phyloP scores from a whole-genome alignment of 2,329 filamentous ascomycete species.

The Hymenoscyphus infarciens region DNA sequence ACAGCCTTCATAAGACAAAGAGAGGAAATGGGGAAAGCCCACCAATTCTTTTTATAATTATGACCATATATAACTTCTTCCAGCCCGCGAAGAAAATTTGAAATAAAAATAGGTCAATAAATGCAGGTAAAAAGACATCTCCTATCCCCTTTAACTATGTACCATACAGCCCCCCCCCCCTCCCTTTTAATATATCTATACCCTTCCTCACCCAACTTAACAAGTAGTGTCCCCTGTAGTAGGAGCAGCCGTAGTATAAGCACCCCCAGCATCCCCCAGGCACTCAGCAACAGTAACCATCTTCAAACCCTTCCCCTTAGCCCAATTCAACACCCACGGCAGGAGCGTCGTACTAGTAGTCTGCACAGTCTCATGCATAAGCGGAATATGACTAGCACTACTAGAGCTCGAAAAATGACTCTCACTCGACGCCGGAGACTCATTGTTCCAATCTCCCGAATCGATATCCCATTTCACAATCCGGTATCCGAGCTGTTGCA shows the following conservation, averaged over 20 bases:
- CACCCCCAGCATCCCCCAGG: conserved; percentile 14
- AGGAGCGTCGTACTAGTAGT: conserved; percentile 10
- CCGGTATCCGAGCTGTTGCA: conserved; percentile 12
- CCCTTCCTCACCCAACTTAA: background rate
- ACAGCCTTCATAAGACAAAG: too few relatives aligned
- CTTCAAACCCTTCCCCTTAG: conserved; percentile 13
- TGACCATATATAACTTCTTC: too few relatives aligned
- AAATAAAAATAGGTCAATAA: too few relatives aligned
- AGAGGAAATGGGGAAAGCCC: too few relatives aligned
- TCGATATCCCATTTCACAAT: conserved; percentile 18
- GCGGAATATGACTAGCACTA: conserved; percentile 8
- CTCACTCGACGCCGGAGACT: conserved; percentile 5
- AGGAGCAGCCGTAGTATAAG: conserved; percentile 13
- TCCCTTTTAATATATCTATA: background rate
- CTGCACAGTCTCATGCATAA: conserved; percentile 17
- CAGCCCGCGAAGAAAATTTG: too few relatives aligned
- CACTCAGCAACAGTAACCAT: conserved; percentile 18
- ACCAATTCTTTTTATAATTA: too few relatives aligned
- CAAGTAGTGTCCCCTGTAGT: conserved; percentile 15
- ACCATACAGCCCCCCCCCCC: background rate
- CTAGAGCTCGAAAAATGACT: conserved; percentile 6
- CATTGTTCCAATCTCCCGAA: conserved; percentile 15
- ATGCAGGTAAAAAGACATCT: too few relatives aligned
- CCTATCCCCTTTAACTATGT: too few relatives aligned
- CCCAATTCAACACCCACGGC: conserved; percentile 16